Evolutionary conservation across 177 flowering plant species (phyloP), one percentile per base, ranked within the genome.

Genomic region (Telopea speciosissima): DNA sequence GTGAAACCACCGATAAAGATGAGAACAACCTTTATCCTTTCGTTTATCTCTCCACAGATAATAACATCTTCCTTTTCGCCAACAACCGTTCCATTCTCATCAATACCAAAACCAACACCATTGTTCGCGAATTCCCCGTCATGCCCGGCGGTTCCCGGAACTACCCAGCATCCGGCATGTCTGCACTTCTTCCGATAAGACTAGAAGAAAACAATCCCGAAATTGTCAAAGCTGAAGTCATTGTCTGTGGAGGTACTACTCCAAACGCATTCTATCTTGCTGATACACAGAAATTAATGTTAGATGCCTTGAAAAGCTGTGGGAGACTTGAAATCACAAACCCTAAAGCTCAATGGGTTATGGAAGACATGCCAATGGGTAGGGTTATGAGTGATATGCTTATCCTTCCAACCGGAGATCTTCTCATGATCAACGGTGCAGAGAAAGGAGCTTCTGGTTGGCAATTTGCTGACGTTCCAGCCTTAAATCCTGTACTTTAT

Each of bases 11-110:
- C 0, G 92, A 89, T 24, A n/a, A 64, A 0, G 69, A 40, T 8
- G 95, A 94, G 73, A 92, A 94, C 90, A 92, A 90, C 64, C 86
- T 94, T 36, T 94, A 92, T 82, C 98, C 98, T 0, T 90, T 90
- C 64, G 86, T 89, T 31, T 72, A 84, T 76, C 85, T 94, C 26
- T 81, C 86, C 24, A 81, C 94, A 1, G 96, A 93, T 63, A 92
- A 94, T 44, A 89, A 86, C 78, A 76, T 91, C 81, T 93, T 87
- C 81, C 70, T 93, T 66, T 79, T 93, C 24, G 93, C 97, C 65
- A 93, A 93, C 86, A 77, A 76, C 77, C 83, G 86, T 5, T 81
- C 97, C 3, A 79, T 91, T 58, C 79, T 91, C 21, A 70, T 93
- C 62, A 63, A 86, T 68, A 84, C 85, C 24, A 49, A 63, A 3